A percentile compares a stretch with the other conserved stretches of the same genome.
Evolutionary conservation across 495 filamentous ascomycete species (phyloP).

Genomic region (Penicillium samsonianum): DNA sequence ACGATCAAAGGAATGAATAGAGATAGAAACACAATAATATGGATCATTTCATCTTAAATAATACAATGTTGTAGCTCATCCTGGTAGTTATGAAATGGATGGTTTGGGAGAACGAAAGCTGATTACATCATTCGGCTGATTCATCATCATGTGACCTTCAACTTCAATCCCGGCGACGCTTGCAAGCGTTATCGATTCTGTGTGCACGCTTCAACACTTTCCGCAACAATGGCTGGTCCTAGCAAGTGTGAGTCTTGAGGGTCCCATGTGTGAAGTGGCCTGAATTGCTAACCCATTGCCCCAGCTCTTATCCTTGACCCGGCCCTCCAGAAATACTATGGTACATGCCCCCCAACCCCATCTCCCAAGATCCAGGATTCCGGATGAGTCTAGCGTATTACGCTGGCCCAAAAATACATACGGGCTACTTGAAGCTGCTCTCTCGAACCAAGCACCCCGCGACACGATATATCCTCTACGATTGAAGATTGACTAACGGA

Average conservation of each 20-base stretch:
- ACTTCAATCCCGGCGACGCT: constrained; percentile 16
- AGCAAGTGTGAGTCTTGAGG: constrained; percentile 46
- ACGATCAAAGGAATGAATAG: background rate
- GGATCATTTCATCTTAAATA: background rate
- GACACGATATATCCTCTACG: background rate
- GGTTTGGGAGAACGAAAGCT: background rate
- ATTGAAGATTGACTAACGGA: constrained; percentile 24
- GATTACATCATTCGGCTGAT: constrained; percentile 13
- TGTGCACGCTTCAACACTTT: constrained; percentile 19
- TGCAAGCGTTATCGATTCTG: constrained; percentile 6
- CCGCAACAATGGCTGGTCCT: constrained; percentile 49
- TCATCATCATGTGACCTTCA: constrained; percentile 16
- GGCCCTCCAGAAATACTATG: constrained; percentile 71
- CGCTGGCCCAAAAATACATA: background rate
- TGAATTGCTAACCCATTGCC: constrained; percentile 17
- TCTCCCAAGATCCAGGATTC: constrained; percentile 7
- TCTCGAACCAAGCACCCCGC: background rate
- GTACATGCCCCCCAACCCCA: constrained; percentile 48
- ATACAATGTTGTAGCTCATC: background rate
- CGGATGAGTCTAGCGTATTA: background rate
- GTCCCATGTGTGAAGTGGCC: background rate
- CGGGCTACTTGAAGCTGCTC: no score
- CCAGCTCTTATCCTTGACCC: constrained; percentile 70
- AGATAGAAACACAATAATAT: background rate
- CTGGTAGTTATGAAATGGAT: background rate